phyloP scores from a whole-genome alignment of 371 early-diverging fungal genomes.

The Apophysomyces elegans region DNA sequence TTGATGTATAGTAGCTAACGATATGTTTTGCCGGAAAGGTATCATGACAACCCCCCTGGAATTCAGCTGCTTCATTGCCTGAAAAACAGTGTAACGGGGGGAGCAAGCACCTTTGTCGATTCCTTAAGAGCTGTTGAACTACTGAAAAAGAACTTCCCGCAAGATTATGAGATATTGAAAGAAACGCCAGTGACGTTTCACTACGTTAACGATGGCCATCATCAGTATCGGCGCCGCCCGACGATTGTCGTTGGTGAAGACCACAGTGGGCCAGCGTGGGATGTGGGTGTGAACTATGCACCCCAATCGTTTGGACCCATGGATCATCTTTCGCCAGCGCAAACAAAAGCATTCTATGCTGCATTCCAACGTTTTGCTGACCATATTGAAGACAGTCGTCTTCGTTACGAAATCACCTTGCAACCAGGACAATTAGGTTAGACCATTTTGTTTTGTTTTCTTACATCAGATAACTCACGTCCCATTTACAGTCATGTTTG shows the following conservation, averaged over 20 bases:
- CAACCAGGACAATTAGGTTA: slow-evolving; percentile 69
- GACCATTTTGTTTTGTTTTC: neutral
- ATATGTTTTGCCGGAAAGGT: slow-evolving; percentile 24
- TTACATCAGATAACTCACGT: neutral
- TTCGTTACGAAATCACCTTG: slow-evolving; percentile 69
- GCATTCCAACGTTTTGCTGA: slow-evolving; percentile 74
- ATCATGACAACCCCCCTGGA: slow-evolving; percentile 83
- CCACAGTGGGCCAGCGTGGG: slow-evolving; percentile 49
- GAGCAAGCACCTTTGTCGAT: slow-evolving; percentile 82
- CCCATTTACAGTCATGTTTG: slow-evolving; percentile 64
- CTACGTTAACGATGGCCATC: slow-evolving; percentile 81
- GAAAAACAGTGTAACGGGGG: slow-evolving; percentile 80
- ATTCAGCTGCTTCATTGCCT: slow-evolving; percentile 84
- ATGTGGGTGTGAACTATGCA: slow-evolving; percentile 75
- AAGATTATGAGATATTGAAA: slow-evolving; percentile 64
- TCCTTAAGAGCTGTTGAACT: slow-evolving; percentile 72
- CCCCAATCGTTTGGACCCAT: slow-evolving; percentile 92
- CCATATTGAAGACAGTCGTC: slow-evolving; percentile 59
- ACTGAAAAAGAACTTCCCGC: slow-evolving; percentile 59
- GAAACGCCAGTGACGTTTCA: slow-evolving; percentile 79
- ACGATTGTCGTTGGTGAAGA: slow-evolving; percentile 64
- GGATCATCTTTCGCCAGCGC: slow-evolving; percentile 50
- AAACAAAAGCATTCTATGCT: slow-evolving; percentile 63
- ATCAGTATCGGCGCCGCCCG: slow-evolving; percentile 71
- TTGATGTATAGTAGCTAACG: neutral